These are phyloP conservation scores for Torulaspora franciscae DNA, from an alignment of 805 yeast species.

Conservation along the genomic window DNA sequence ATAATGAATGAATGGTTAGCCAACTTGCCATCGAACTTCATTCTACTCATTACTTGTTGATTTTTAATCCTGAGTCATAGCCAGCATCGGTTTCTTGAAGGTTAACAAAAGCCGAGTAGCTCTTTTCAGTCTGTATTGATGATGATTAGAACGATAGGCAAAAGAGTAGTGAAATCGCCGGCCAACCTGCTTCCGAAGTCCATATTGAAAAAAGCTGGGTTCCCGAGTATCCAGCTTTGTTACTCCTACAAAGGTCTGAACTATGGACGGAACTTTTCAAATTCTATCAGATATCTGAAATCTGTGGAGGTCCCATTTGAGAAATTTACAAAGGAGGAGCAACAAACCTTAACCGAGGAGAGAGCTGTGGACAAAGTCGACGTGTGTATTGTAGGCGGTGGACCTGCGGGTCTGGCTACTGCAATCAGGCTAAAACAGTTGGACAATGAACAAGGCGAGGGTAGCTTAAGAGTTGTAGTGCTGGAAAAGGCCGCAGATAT, in stretches of 20 bases:
- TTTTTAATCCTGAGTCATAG: too few species aligned
- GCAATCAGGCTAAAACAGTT: conserved; percentile 86
- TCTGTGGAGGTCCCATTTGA: conserved; percentile 15
- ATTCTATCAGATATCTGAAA: neutral
- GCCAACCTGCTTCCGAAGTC: neutral
- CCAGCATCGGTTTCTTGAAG: too few species aligned
- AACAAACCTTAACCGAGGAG: conserved; percentile 49
- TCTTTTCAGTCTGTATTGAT: neutral
- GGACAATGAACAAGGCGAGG: conserved; percentile 57
- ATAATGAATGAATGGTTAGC: neutral
- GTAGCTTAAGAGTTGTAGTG: conserved; percentile 77
- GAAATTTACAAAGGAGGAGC: conserved; percentile 40
- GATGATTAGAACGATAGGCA: conserved; percentile 4
- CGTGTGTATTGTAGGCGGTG: conserved; percentile 95
- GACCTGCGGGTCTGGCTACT: conserved; percentile 94
- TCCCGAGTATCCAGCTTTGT: neutral
- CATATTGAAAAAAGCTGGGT: conserved; percentile 1
- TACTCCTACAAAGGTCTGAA: neutral
- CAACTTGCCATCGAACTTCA: neutral
- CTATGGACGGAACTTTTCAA: conserved; percentile 4
- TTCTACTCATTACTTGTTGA: neutral
- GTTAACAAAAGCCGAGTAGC: neutral
- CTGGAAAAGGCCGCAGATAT: conserved; percentile 89
- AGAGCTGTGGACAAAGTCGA: conserved; percentile 85
- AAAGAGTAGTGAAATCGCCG: neutral